Base-by-base conservation (phyloP, 176 grass and related monocot genomes). In the Ampelocalamus luodianensis region DNA sequence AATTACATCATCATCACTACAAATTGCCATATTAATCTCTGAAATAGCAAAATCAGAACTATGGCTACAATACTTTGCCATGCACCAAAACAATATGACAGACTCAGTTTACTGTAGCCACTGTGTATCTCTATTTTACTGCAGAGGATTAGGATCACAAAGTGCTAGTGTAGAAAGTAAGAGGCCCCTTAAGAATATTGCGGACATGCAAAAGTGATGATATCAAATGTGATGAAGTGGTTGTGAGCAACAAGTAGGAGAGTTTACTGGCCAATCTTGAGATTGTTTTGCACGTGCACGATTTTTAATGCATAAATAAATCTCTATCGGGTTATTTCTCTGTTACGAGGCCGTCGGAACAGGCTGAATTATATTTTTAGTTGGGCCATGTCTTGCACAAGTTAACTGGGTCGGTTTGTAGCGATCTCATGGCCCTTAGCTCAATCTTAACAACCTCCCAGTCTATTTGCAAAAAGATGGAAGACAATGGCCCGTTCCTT, bases 261-360 rank as follows among this genome's bases (percentile, higher is more conserved):
- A 82, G 79, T 90, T 83, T 67, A 90, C 88, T 59, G 71, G 73
- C 84, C 79, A n/a, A 86, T 90, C 84, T 90, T 90, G 79, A 10
- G 7, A 75, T 12, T 69, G 62, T 59, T 51, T 85, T 51, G 29
- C 77, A 23, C 49, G 65, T 71, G 45, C 36, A 20, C 49, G 4
- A 7, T 65, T 76, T 65, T 53, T 24, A 76, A 29, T 43, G 0
- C 22, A 22, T 55, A 29, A 20, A 42, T 13, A 40, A 84, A 4
- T 43, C 36, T 4, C 27, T 68, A 8, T 16, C 22, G 14, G n/a
- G 36, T 20, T 58, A 44, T 20, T 59, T 56, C 71, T 43, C 64
- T 68, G 46, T 26, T 81, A 81, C 49, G 27, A 55, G 48, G 9
- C 48, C 27, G 16, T 2, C 29, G 48, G 49, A 51, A 5, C 14